Percentiles rank a stretch among this genome's conserved stretches.
These are phyloP conservation scores for Fraxinus sp. DNA, from an alignment of 305 asterid genomes.

Conservation along the genomic window DNA sequence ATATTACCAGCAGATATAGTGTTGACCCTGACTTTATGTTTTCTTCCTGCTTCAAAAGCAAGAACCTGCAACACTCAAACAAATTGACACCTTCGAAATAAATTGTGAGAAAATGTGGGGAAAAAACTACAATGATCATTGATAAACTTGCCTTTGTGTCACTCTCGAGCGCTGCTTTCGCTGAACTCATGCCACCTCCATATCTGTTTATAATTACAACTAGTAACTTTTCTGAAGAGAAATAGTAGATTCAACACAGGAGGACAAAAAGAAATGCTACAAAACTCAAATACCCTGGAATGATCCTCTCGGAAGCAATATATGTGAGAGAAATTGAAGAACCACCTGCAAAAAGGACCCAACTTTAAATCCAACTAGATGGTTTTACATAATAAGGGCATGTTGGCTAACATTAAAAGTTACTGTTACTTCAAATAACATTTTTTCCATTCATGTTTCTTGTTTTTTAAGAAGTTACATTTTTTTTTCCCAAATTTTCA, in stretches of 20 bases:
- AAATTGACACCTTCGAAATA: neutral
- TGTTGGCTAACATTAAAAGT: neutral
- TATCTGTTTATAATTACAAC: slow-evolving; percentile 40
- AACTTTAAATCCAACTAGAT: neutral
- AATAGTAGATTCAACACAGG: slow-evolving; percentile 8
- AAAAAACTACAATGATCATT: slow-evolving; percentile 8
- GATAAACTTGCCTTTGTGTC: slow-evolving; percentile 62
- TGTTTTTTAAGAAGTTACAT: neutral
- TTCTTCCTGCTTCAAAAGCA: slow-evolving; percentile 92
- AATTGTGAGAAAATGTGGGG: neutral
- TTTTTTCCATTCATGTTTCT: neutral
- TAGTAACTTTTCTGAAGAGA: slow-evolving; percentile 4
- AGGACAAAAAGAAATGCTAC: slow-evolving; percentile 9
- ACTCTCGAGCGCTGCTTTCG: slow-evolving; percentile 86
- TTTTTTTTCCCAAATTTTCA: neutral
- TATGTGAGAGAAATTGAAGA: slow-evolving; percentile 81
- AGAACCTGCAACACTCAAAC: slow-evolving; percentile 54
- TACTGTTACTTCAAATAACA: neutral
- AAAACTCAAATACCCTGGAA: slow-evolving; percentile 62
- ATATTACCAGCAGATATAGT: slow-evolving; percentile 80
- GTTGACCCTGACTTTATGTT: slow-evolving; percentile 76
- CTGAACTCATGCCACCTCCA: slow-evolving; percentile 96
- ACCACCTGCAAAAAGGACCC: slow-evolving; percentile 55
- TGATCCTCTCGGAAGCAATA: slow-evolving; percentile 82
- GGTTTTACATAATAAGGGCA: neutral